Base-by-base conservation (phyloP, 2,329 filamentous ascomycete species). In the Aspergillus sclerotialis region DNA sequence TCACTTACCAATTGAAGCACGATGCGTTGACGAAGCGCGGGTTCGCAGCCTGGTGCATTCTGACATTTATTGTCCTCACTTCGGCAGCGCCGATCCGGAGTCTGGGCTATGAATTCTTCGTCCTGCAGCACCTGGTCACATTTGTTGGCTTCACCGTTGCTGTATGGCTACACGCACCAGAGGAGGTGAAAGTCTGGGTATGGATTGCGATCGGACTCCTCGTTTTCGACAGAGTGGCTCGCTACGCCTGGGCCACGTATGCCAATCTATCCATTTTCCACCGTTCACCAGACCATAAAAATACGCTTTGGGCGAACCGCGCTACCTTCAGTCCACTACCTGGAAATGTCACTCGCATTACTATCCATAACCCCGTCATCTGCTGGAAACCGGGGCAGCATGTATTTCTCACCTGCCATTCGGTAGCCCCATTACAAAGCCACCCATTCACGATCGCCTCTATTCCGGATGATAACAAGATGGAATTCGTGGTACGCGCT, bases 391-490 rank as follows among this genome's bases (percentile, higher is more conserved):
- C 78, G 3, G 79, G 78, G 1, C 78, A 82, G 40, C 78, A 82
- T 49, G 67, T 76, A 0, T 79, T 80, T 44, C 57, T 82, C 2
- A 72, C 73, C 4, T 78, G 66, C 46, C 78, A 73, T 46, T 65
- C 64, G 0, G 51, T 79, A 24, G 65, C 68, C 12, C 76, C 75
- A 1, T 55, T 82, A 2, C 75, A 81, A 46, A 73, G 70, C 15
- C 78, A 83, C 43, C 79, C 78, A 0, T 82, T 82, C 48, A 81
- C 76, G 1, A 76, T 82, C 38, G 61, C 72, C 3, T 75, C 72
- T 1, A 63, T 78, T 9, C 71, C 73, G 0, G 61, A 64, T 25
- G 75, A 78, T 45, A 63, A 65, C 1, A 69, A 65, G 36, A 64
- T 79, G 52, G 72, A 76, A 33, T 76, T 80, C 40, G 50, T 75